Conservation (phyloP, 2,329 filamentous ascomycete genomes). For the Pseudocercospora macadamiae region DNA sequence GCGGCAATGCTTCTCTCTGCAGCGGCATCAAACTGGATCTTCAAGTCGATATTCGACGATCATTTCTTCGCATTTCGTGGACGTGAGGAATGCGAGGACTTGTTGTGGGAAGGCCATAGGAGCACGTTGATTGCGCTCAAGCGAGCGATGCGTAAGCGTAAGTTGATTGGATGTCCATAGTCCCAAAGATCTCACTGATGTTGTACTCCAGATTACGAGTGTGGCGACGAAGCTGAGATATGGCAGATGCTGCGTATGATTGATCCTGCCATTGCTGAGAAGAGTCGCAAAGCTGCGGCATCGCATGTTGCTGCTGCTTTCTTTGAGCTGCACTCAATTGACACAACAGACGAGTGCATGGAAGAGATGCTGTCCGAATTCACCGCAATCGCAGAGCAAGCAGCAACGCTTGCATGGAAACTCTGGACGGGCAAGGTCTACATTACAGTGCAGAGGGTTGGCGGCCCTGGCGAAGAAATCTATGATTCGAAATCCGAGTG, state of each 20-base stretch:
- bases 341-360: no score
- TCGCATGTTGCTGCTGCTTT: neutral
- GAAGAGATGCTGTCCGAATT: no score
- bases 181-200: neutral
- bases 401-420: no score
- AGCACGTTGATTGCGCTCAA: no score
- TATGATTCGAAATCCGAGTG: neutral
- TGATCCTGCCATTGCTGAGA: slow-evolving; percentile 2
- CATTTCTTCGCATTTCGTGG: slow-evolving; percentile 23
- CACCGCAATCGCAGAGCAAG: no score
- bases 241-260: slow-evolving; percentile 19
- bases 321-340: no score
- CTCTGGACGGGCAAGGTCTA: neutral
- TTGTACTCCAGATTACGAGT: slow-evolving; percentile 4
- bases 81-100: no score
- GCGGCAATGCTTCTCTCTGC: slow-evolving; percentile 11
- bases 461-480: neutral
- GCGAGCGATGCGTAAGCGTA: no score
- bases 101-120: no score
- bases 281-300: neutral
- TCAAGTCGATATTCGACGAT: slow-evolving; percentile 5
- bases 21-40: slow-evolving; percentile 9
- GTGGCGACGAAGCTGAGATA: slow-evolving; percentile 6
- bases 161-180: no score
- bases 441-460: neutral